Evolutionary conservation across 2,329 filamentous ascomycete species (phyloP).

Genomic region (Incumbomyces lentus): DNA sequence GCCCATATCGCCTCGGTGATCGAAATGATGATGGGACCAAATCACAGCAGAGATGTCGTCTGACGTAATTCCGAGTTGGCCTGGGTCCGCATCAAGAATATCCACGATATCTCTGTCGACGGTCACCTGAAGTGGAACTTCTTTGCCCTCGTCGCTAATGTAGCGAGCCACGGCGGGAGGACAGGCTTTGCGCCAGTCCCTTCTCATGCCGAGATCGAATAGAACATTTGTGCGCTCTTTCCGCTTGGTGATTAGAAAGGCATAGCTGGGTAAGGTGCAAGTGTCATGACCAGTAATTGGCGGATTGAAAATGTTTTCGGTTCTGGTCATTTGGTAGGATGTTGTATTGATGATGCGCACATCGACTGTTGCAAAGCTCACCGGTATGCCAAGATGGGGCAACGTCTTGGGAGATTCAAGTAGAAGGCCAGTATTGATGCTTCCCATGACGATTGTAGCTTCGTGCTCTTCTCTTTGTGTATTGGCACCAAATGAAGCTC

Average conservation of each 20-base stretch:
- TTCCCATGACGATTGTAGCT: too few species aligned
- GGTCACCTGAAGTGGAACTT: slow-evolving; percentile 5
- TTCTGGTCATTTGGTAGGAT: slow-evolving; percentile 8
- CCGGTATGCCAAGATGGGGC: slow-evolving; percentile 1
- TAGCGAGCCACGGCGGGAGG: slow-evolving; percentile 8
- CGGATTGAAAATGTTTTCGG: slow-evolving; percentile 9
- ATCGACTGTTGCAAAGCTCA: slow-evolving; percentile 6
- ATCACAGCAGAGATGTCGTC: slow-evolving; percentile 9
- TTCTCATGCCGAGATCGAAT: slow-evolving; percentile 28
- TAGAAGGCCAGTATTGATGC: neutral
- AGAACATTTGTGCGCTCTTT: slow-evolving; percentile 9
- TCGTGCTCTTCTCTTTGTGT: too few species aligned
- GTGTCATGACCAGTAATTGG: slow-evolving; percentile 10
- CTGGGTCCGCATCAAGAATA: slow-evolving; percentile 10
- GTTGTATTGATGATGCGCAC: slow-evolving; percentile 15
- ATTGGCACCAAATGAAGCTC: too few species aligned
- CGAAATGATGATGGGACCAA: slow-evolving; percentile 21
- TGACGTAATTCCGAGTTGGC: slow-evolving; percentile 9
- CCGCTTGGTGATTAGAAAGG: slow-evolving; percentile 11
- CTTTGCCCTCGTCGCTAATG: slow-evolving; percentile 7
- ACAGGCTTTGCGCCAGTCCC: slow-evolving; percentile 22
- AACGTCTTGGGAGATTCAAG: neutral
- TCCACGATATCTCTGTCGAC: slow-evolving; percentile 15
- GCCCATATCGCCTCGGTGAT: slow-evolving; percentile 43
- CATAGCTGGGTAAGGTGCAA: slow-evolving; percentile 11